These are phyloP conservation scores for Papiliotrema nemorosa DNA, from an alignment of 1,284 basidiomycete genomes.

Conservation along the genomic window DNA sequence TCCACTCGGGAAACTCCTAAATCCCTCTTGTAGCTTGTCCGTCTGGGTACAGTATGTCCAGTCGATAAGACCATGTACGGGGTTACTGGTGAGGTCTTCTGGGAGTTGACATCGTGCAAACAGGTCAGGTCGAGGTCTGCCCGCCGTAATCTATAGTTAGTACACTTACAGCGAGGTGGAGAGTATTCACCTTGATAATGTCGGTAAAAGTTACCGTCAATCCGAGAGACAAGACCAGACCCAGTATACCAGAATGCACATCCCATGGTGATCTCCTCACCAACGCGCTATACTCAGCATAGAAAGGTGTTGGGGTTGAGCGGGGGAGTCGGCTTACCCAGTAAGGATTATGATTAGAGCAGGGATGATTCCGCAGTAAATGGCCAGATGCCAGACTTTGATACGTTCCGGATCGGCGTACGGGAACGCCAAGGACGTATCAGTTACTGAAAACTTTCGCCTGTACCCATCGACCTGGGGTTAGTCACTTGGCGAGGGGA, in stretches of 20 bases:
- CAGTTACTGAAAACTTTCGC: slow-evolving; percentile 73
- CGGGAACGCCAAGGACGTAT: slow-evolving; percentile 65
- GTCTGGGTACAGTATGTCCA: slow-evolving; percentile 74
- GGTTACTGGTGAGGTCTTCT: slow-evolving; percentile 59
- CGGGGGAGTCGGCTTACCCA: slow-evolving; percentile 50
- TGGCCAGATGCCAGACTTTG: slow-evolving; percentile 61
- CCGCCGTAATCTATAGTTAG: slow-evolving; percentile 57
- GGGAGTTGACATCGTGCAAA: slow-evolving; percentile 77
- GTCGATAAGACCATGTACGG: slow-evolving; percentile 68
- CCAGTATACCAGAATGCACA: slow-evolving; percentile 73
- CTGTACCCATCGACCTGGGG: slow-evolving; percentile 68
- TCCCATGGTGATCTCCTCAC: slow-evolving; percentile 82
- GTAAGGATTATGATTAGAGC: slow-evolving; percentile 64
- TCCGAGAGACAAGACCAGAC: slow-evolving; percentile 46
- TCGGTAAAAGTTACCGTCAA: slow-evolving; percentile 66
- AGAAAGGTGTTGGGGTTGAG: background rate
- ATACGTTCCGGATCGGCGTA: slow-evolving; percentile 79
- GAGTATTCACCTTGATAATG: slow-evolving; percentile 60
- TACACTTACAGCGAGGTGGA: background rate
- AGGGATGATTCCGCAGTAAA: slow-evolving; percentile 67
- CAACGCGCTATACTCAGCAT: slow-evolving; percentile 43
- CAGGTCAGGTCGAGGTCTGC: slow-evolving; percentile 81
- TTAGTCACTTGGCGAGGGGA: background rate
- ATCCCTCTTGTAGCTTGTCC: slow-evolving; percentile 75
- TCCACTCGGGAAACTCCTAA: slow-evolving; percentile 87